Base-by-base conservation (phyloP, 306 rosid genomes). In the Comarum palustre region DNA sequence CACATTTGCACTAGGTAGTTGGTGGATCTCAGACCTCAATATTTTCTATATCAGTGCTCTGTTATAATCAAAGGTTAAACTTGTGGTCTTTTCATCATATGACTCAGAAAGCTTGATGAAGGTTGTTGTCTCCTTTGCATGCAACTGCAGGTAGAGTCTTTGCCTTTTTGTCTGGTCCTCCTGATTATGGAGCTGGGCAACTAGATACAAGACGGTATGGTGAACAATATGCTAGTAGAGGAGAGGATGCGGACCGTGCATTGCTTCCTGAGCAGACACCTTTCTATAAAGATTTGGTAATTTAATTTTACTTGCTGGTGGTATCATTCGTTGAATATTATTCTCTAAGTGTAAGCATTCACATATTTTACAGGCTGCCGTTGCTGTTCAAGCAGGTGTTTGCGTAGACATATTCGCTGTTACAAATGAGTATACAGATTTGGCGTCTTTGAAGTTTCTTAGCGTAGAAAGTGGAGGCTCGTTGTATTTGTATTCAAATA, bases 251-350 rank as follows among this genome's bases (percentile, higher is more conserved):
- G 1, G 98, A 94, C 68, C 92, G 89, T 62, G 97, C 97, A 77
- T 84, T 94, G 76, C 98, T 94, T 74, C 98, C 98, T 10, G 97
- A 91, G 89, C 97, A 91, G 88, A 91, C 96, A 58, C 96, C 97
- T 24, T 94, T 89, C 83, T 94, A 91, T 81, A 89, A 86, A 78
- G 98, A 94, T 83, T 83, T 94, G 92, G 98, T 94, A 75, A 64
- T 48, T 59, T 71, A 36, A 46, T 55, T 65, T 47, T 73, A 25
- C 75, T 14, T 77, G 25, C 73, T 57, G 61, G 48, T 73, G 38
- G 80, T 63, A 55, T 74, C 69, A 7, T 54, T 17, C 52, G 43
- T 65, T 34, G 29, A 66, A 39, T 75, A 47, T 77, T 17, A 69
- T 80, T 69, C 52, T 69, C 19, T 77, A 68, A 78, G 52, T 75